Evolutionary conservation across 331 rosid species (phyloP), one percentile per base, ranked within the genome.

Genomic region (Quercus tomentella): DNA sequence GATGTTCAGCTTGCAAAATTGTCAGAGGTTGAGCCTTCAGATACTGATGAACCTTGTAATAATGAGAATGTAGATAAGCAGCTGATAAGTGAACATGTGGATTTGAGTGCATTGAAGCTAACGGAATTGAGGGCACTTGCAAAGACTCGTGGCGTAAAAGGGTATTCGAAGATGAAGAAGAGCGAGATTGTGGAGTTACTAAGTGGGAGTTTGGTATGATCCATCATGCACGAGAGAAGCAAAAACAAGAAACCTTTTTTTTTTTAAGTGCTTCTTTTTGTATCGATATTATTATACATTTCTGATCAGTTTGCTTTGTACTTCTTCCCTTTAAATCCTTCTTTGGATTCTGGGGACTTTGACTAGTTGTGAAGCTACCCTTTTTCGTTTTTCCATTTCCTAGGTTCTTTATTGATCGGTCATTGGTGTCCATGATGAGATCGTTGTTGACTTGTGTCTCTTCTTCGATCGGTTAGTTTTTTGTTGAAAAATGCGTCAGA

Each of bases 111-210:
- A 17, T 68, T 87, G 81, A 94, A 92, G 82, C 78, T 94, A 23
- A 26, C 91, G n/a, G 97, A 94, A 66, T 90, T 94, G 69, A 87
- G 92, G 87, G 90, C 90, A 55, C 84, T 92, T 18, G 98, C 97
- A 0, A 94, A 94, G 79, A 83, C 98, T 74, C 92, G 87, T 7
- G 94, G 97, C n/a, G 2, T 89, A 68, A 88, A 88, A 87, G 92
- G 97, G 81, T 89, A 82, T 83, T 92, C 98, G 21, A 94, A 92
- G 83, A 83, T 92, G 95, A 92, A 92, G 97, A 92, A 94, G 84
- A 80, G 74, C 4, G 93, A 91, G 69, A 93, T 94, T 21, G n/a
- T 86, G 80, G 91, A 85, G 73, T 82, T 92, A 86, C 90, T 94
- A 30, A 77, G 80, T 25, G 83, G 78, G 75, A 78, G 74, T 76